These are phyloP conservation scores for Rhodotorula diobovata DNA, from an alignment of 768 basidiomycete species.

Conservation along the genomic window DNA sequence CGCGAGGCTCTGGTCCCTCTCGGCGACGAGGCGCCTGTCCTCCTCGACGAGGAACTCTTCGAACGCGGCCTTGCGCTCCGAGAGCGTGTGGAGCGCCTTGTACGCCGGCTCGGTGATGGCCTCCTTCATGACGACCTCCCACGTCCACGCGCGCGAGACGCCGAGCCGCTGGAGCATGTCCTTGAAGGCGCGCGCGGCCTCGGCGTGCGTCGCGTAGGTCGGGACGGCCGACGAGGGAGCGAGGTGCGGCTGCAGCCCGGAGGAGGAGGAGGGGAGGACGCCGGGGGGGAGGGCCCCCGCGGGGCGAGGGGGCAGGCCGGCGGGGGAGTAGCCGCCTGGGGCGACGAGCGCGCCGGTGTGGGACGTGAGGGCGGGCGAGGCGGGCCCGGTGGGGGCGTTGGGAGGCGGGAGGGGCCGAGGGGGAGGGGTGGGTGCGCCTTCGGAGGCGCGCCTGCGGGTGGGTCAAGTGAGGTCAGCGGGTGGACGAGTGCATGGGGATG, in stretches of 20 bases:
- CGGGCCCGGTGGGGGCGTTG: neutral
- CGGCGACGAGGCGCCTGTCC: constrained; percentile 76
- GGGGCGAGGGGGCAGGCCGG: constrained; percentile 24
- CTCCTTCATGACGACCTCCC: constrained; percentile 97
- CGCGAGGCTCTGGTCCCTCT: constrained; percentile 72
- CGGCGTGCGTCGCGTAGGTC: constrained; percentile 74
- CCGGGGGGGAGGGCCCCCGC: too few relatives aligned
- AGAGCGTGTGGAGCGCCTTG: constrained; percentile 84
- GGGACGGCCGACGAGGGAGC: constrained; percentile 60
- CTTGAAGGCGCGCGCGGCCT: constrained; percentile 90
- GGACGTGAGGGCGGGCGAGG: constrained; percentile 19
- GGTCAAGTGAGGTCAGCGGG: neutral
- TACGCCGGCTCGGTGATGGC: constrained; percentile 98
- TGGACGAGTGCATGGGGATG: neutral
- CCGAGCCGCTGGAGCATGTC: constrained; percentile 83
- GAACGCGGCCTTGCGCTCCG: constrained; percentile 90
- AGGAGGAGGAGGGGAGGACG: too few relatives aligned
- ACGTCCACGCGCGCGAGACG: constrained; percentile 87
- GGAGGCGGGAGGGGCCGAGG: constrained; percentile 40
- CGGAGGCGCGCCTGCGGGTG: neutral
- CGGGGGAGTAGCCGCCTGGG: constrained; percentile 14
- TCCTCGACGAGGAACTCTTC: constrained; percentile 83
- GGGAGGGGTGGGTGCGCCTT: constrained; percentile 10
- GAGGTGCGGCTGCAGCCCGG: constrained; percentile 43
- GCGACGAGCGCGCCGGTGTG: constrained; percentile 31